phyloP scores from a whole-genome alignment of 306 rosid species.

The Fragaria vesca region DNA sequence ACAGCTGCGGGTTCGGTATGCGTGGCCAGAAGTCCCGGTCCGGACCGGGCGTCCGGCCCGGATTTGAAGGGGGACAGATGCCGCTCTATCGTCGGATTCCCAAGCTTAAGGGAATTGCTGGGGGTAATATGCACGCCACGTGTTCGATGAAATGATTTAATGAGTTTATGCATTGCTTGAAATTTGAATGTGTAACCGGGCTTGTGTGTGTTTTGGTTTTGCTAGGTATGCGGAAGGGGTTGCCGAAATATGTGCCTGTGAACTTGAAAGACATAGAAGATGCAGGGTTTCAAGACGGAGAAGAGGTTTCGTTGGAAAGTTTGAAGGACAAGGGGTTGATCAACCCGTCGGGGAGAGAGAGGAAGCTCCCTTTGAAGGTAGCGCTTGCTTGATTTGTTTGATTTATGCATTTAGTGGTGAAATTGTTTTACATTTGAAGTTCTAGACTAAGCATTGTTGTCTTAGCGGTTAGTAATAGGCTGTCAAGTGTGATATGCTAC shows the following conservation, averaged over 20 bases:
- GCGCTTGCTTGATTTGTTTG: constrained; percentile 14
- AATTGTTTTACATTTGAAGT: neutral
- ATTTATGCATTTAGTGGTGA: constrained; percentile 12
- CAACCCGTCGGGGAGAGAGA: constrained; percentile 93
- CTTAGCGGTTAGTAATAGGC: neutral
- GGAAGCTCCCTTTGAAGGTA: constrained; percentile 91
- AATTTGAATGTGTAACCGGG: neutral
- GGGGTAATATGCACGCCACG: constrained; percentile 49
- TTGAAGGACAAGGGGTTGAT: constrained; percentile 75
- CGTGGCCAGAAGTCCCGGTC: constrained; percentile 96
- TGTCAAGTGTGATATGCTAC: neutral
- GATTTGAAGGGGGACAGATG: constrained; percentile 98
- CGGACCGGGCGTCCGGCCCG: constrained; percentile 79
- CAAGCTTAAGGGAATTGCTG: constrained; percentile 88
- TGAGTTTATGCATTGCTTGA: neutral
- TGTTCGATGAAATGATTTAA: constrained; percentile 18
- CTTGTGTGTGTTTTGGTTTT: constrained; percentile 7
- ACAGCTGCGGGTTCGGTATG: constrained; percentile 99
- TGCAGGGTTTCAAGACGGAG: constrained; percentile 85
- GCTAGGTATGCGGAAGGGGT: constrained; percentile 85
- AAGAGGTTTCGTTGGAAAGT: constrained; percentile 79
- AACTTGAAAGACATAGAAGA: constrained; percentile 81
- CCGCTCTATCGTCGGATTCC: constrained; percentile 92
- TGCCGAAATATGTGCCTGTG: constrained; percentile 84
- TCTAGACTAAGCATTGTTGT: neutral